Conservation (phyloP, 768 basidiomycete species). For the Mycena galopus region DNA sequence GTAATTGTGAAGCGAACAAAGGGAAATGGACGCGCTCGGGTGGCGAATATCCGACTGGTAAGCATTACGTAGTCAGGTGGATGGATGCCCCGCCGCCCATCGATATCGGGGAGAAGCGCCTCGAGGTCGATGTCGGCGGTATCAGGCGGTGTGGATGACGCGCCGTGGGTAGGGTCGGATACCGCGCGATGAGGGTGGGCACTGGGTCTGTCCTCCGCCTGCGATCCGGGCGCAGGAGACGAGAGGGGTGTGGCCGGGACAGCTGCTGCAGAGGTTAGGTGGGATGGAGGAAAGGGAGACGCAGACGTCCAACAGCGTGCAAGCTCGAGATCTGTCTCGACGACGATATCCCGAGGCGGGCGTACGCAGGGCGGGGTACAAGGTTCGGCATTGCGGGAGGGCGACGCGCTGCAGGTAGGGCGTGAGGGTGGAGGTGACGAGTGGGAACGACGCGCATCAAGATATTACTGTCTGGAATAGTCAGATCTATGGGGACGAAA, state of each 20-base stretch:
- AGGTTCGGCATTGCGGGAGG: background rate
- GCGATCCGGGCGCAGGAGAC: slow-evolving; percentile 1
- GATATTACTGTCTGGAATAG: no score
- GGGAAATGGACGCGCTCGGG: no score
- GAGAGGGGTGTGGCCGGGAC: slow-evolving; percentile 6
- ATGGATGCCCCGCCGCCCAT: background rate
- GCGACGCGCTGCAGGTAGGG: background rate
- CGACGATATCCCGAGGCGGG: background rate
- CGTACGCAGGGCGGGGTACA: background rate
- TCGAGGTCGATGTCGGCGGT: background rate
- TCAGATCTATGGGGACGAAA: no score
- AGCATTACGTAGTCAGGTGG: no score
- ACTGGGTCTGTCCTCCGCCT: background rate
- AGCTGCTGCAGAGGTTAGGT: background rate
- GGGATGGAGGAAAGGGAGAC: slow-evolving; percentile 1
- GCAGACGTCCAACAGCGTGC: slow-evolving; percentile 1
- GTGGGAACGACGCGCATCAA: no score
- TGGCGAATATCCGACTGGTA: no score
- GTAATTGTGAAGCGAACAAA: no score
- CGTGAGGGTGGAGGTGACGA: background rate
- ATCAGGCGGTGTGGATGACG: background rate
- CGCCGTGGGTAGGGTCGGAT: background rate
- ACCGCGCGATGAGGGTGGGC: background rate
- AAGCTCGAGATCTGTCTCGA: background rate
- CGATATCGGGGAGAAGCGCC: background rate